Evolutionary conservation across 2,329 filamentous ascomycete genomes (phyloP).

Genomic region (Pseudogymnoascus sp.): DNA sequence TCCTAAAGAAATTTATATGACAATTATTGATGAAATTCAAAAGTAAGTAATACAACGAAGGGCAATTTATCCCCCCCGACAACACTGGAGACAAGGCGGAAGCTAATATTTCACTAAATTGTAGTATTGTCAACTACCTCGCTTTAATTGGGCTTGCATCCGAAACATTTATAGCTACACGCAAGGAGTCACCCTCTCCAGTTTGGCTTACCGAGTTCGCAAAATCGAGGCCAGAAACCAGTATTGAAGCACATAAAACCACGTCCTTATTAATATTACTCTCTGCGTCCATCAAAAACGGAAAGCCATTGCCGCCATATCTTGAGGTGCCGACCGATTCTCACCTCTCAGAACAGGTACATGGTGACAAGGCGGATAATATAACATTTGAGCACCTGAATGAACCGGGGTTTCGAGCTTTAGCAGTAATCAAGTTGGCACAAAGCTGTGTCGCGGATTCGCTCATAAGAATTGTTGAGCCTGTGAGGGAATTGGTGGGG

Average conservation of each 20-base stretch:
- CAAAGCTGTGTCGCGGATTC: conserved; percentile 10
- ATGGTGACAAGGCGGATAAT: conserved; percentile 48
- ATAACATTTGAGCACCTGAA: conserved; percentile 55
- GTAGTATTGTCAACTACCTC: conserved; percentile 57
- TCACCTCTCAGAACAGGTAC: conserved; percentile 47
- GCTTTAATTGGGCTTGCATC: conserved; percentile 56
- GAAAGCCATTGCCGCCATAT: conserved; percentile 62
- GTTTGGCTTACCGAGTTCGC: conserved; percentile 39
- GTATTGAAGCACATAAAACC: conserved; percentile 53
- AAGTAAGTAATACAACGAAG: conserved; percentile 12
- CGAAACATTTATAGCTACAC: conserved; percentile 32
- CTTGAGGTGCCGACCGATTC: conserved; percentile 53
- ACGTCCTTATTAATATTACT: conserved; percentile 60
- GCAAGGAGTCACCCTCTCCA: conserved; percentile 19
- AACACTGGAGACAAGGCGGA: neutral
- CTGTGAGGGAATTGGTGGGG: conserved; percentile 57
- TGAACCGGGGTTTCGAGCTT: conserved; percentile 63
- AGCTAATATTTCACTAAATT: neutral
- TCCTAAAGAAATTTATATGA: conserved; percentile 32
- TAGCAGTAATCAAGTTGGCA: conserved; percentile 60
- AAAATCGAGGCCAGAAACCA: conserved; percentile 43
- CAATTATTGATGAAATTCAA: conserved; percentile 14
- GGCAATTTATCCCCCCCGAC: neutral
- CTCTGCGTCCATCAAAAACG: conserved; percentile 56
- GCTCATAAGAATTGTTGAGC: conserved; percentile 32